Percentiles rank a stretch among this genome's conserved stretches.
These are phyloP conservation scores for Fusarium stilboides DNA, from an alignment of 2,329 filamentous ascomycete genomes.

Conservation along the genomic window DNA sequence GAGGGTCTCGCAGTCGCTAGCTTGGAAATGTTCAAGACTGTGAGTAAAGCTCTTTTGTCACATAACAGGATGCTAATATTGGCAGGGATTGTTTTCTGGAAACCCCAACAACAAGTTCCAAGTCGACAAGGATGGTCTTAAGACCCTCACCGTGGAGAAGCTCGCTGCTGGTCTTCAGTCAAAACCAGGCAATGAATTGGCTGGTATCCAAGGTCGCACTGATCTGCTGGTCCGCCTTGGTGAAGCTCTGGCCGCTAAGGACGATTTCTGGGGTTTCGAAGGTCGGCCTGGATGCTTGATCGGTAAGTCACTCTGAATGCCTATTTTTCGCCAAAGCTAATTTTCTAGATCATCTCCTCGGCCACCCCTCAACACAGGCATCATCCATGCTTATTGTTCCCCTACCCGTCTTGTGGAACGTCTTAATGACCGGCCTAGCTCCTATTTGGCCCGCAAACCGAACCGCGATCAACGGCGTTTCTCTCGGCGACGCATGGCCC, in stretches of 20 bases:
- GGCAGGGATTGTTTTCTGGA: constrained; percentile 85
- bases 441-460: constrained; percentile 91
- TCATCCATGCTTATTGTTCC: constrained; percentile 90
- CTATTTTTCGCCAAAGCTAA: constrained; percentile 32
- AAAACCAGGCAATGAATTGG: constrained; percentile 82
- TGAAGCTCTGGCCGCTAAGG: constrained; percentile 80
- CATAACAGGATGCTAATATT: constrained; percentile 36
- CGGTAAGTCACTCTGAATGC: constrained; percentile 67
- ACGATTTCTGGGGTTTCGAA: constrained; percentile 86
- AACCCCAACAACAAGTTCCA: constrained; percentile 85
- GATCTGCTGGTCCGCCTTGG: constrained; percentile 83
- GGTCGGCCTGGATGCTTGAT: constrained; percentile 95
- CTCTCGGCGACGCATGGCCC: constrained; percentile 95
- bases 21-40: constrained; percentile 91
- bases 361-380: constrained; percentile 90
- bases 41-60: constrained; percentile 51
- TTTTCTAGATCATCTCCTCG: constrained; percentile 86
- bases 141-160: constrained; percentile 78
- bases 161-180: constrained; percentile 90
- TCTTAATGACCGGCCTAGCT: constrained; percentile 88
- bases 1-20: constrained; percentile 86
- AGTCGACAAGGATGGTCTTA: constrained; percentile 88
- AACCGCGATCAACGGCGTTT: constrained; percentile 87
- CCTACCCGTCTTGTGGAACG: constrained; percentile 89
- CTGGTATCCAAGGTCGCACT: constrained; percentile 87